Evolutionary conservation across 164 flowering plant species (phyloP), one percentile per base, ranked within the genome.

Genomic region (Vitis amurensis): DNA sequence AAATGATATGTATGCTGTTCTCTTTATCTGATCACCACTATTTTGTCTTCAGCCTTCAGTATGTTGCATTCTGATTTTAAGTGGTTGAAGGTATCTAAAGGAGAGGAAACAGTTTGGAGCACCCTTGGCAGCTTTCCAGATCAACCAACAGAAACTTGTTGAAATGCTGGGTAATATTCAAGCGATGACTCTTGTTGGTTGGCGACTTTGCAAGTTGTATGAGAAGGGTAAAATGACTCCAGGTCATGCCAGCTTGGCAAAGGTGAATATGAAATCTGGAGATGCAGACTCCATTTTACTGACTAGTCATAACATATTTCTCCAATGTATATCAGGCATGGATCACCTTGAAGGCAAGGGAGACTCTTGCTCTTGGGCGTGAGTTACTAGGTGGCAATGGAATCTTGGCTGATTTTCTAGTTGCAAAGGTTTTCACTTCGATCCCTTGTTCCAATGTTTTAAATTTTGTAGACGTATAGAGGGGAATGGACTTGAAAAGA

Each of bases 361-460:
- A 96, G 78, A 86, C 93, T 8, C 90, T 76, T 69, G 79, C 94
- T 70, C 86, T 96, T 63, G 99, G 94, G 14, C 77, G 98, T 55
- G 99, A 95, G 76, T 75, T 95, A 74, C 97, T 95, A 48, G 99
- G 98, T 72, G 99, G 99, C 65, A 96, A 95, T 78, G 99, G 99
- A 67, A 88, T 95, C 72, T 77, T 91, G 79, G 76, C 89, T 31
- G 97, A 95, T 71, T 95, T 93, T 80, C 85, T 87, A 19, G 97
- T 93, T 75, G 99, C 92, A 61, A 96, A 93, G 97, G 98, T 96
- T 48, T 61, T 72, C 10, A 50, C 16, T 8, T 37, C 11, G 11
- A 49, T 49, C 55, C 71, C 55, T 30, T 73, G 47, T 49, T 59
- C 58, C 55, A 8, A 15, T 15, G 4, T 53, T 27, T 62, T 37